These are phyloP conservation scores for Gyromitra esculenta DNA, from an alignment of 2,329 filamentous ascomycete genomes.

Conservation along the genomic window DNA sequence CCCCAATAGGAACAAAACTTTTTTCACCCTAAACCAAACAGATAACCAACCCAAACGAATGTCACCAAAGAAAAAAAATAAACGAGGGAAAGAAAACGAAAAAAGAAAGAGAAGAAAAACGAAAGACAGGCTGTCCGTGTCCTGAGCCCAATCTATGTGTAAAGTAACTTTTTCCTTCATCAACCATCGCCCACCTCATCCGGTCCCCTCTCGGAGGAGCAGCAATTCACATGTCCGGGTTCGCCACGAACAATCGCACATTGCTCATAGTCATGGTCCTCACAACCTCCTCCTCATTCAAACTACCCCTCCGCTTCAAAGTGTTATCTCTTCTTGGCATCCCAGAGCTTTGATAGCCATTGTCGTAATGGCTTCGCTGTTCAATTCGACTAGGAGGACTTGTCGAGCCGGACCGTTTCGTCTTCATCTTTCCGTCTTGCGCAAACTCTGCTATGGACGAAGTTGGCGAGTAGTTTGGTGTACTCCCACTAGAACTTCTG, in stretches of 20 bases:
- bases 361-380: slow-evolving; percentile 28
- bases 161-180: slow-evolving; percentile 27
- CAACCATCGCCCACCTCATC: slow-evolving; percentile 36
- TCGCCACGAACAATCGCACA: slow-evolving; percentile 82
- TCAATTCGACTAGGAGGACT: slow-evolving; percentile 36
- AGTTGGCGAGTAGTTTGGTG: slow-evolving; percentile 45
- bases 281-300: slow-evolving; percentile 82
- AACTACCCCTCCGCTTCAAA: slow-evolving; percentile 78
- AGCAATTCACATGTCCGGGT: slow-evolving; percentile 69
- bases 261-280: slow-evolving; percentile 69
- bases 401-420: slow-evolving; percentile 22
- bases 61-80: slow-evolving; percentile 43
- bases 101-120: slow-evolving; percentile 36
- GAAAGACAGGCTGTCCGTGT: slow-evolving; percentile 46
- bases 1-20: slow-evolving; percentile 41
- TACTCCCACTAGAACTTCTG: slow-evolving; percentile 51
- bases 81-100: slow-evolving; percentile 3
- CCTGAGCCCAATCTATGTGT: slow-evolving; percentile 40
- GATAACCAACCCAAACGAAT: slow-evolving; percentile 51
- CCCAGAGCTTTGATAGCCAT: slow-evolving; percentile 65
- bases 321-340: slow-evolving; percentile 74
- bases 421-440: slow-evolving; percentile 35
- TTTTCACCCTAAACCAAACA: slow-evolving; percentile 47
- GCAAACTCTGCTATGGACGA: slow-evolving; percentile 48
- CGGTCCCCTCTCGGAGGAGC: slow-evolving; percentile 3